Evolutionary conservation across 768 basidiomycete genomes (phyloP), one percentile per base, ranked within the genome.

Genomic region (Psilocybe azurescens): DNA sequence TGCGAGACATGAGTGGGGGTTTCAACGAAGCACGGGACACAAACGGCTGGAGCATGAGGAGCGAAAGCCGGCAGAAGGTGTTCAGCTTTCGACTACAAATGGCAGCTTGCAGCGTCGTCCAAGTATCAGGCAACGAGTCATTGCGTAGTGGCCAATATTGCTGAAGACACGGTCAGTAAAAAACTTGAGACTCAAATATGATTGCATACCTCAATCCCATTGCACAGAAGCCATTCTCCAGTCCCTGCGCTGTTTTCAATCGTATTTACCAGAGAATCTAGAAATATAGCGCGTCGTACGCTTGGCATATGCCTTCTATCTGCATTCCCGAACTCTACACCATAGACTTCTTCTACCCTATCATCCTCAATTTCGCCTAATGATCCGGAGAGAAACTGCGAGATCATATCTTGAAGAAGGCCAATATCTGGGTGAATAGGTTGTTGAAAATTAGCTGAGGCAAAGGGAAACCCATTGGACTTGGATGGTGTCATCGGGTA

Each of bases 261-360:
- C 66, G 85, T 87, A 18, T 74, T 74, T 3, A 81, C 72, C n/a
- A 89, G 69, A 7, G 80, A 79, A 46, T 86, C 82, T 24, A 83
- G 65, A 10, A 86, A 70, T 10, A 84, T 63, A 8, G 74, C 70
- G 13, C 73, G 73, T 41, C 75, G 68, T n/a, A 83, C 56, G 8
- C 62, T 63, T n/a, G 71, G 65, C 5, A 68, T 59, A 54, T 78
- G 71, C 52, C 61, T 63, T 24, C 62, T 51, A 48, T 81, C 79
- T 5, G 77, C 74, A 16, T 73, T 73, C 5, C 79, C 78, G 67
- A 71, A 67, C 64, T 72, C 60, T 47, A 72, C 69, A 62, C 78
- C 82, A 66, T 86, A 89, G 54, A 83, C 81, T 58, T 83, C 81
- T 67, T 85, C 81, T 3, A 89, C 65, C 5, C 78, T 71, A 5